These are phyloP conservation scores for Podospora pseudoanserina DNA, from an alignment of 495 filamentous ascomycete genomes.

Conservation along the genomic window DNA sequence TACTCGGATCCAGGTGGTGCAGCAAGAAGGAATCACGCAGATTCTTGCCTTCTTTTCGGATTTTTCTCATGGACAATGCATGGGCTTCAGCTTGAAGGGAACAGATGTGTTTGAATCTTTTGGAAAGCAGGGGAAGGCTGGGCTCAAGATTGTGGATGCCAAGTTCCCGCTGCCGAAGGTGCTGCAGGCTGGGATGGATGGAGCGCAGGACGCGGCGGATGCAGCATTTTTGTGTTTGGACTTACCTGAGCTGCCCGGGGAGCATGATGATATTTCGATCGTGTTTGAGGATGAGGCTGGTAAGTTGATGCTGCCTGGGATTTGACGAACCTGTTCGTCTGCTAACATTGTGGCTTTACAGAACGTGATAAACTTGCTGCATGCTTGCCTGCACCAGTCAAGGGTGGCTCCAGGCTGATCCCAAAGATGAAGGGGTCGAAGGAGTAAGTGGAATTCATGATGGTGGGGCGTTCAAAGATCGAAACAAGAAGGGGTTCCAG, in stretches of 20 bases:
- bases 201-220: slow-evolving; percentile 33
- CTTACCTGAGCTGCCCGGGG: slow-evolving; percentile 78
- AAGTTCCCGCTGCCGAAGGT: slow-evolving; percentile 79
- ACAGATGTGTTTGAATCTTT: slow-evolving; percentile 77
- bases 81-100: slow-evolving; percentile 79
- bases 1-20: slow-evolving; percentile 74
- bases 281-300: slow-evolving; percentile 73
- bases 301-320: slow-evolving; percentile 43
- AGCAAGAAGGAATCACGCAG: slow-evolving; percentile 66
- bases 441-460: not conserved
- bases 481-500: not conserved
- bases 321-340: not conserved
- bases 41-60: slow-evolving; percentile 79
- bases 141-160: slow-evolving; percentile 74
- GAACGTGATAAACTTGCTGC: slow-evolving; percentile 44
- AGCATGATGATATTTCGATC: slow-evolving; percentile 86
- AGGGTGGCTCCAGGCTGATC: slow-evolving; percentile 34
- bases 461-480: not conserved
- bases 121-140: slow-evolving; percentile 60
- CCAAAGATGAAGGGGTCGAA: slow-evolving; percentile 23
- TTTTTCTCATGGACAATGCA: slow-evolving; percentile 76
- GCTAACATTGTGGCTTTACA: slow-evolving; percentile 22
- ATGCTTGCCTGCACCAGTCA: slow-evolving; percentile 47
- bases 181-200: slow-evolving; percentile 45
- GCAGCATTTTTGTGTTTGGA: slow-evolving; percentile 76